These are phyloP conservation scores for Wolfiporia cocos DNA, from an alignment of 1,284 basidiomycete genomes.

Conservation along the genomic window DNA sequence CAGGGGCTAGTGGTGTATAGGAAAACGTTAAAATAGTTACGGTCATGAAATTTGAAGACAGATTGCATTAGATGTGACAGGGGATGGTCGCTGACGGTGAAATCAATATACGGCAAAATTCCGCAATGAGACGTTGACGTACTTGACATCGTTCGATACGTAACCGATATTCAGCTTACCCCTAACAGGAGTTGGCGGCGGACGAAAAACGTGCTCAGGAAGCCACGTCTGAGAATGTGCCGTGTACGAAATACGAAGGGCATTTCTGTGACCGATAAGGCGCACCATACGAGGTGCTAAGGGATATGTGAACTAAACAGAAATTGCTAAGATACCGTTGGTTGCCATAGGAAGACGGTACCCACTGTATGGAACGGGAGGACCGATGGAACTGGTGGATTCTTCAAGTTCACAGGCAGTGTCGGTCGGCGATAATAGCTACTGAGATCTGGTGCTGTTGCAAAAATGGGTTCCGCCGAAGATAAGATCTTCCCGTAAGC, in stretches of 20 bases:
- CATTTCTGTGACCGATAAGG: conserved; percentile 53
- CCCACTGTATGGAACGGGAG: conserved; percentile 53
- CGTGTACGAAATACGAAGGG: conserved; percentile 45
- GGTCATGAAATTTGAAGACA: conserved; percentile 50
- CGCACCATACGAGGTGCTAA: conserved; percentile 43
- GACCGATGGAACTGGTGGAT: conserved; percentile 44
- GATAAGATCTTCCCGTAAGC: conserved; percentile 28
- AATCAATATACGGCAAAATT: too few relatives aligned
- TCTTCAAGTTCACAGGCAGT: conserved; percentile 30
- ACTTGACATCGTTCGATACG: conserved; percentile 54
- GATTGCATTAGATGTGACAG: conserved; percentile 60
- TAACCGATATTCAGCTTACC: conserved; percentile 52
- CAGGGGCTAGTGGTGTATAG: conserved; percentile 51
- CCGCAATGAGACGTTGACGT: too few relatives aligned
- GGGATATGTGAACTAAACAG: conserved; percentile 46
- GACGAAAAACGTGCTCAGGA: conserved; percentile 40
- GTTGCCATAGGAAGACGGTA: not conserved
- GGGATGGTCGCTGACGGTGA: conserved; percentile 54
- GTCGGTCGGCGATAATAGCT: conserved; percentile 18
- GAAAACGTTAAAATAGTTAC: conserved; percentile 38
- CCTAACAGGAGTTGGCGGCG: conserved; percentile 41
- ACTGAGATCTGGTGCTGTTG: conserved; percentile 3
- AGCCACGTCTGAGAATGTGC: conserved; percentile 45
- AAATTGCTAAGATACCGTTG: not conserved
- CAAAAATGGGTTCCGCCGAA: conserved; percentile 11